Conservation (phyloP, 2,329 filamentous ascomycete genomes). For the Bipolaris gigantea region DNA sequence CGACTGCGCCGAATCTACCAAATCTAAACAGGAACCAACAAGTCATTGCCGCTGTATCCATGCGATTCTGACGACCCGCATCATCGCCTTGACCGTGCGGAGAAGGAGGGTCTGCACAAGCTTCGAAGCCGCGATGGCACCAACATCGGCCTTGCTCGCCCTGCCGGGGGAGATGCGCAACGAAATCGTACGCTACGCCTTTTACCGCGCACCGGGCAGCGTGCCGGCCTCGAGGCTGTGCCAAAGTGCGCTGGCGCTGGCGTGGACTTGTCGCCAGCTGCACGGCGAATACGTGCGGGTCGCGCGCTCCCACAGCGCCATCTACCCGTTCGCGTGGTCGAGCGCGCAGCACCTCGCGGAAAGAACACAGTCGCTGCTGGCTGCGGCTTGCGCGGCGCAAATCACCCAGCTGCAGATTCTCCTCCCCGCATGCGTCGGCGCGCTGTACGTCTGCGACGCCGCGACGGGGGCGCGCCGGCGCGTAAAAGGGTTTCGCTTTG, state of each 20-base stretch:
- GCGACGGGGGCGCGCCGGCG: neutral
- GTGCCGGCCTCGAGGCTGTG: slow-evolving; percentile 8
- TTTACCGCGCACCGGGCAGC: slow-evolving; percentile 9
- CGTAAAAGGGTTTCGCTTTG: slow-evolving; percentile 12
- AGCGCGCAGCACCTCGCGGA: neutral
- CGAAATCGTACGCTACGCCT: slow-evolving; percentile 18
- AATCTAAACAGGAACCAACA: too few relatives aligned
- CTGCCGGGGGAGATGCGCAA: slow-evolving; percentile 26
- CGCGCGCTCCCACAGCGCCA: slow-evolving; percentile 12
- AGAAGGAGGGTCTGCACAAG: neutral
- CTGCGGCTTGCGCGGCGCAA: neutral
- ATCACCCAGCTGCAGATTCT: slow-evolving; percentile 19
- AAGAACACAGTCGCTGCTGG: slow-evolving; percentile 3
- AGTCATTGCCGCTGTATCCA: too few relatives aligned
- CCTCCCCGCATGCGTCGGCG: neutral
- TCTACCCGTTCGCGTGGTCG: slow-evolving; percentile 13
- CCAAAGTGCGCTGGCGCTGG: slow-evolving; percentile 19
- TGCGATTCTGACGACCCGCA: neutral
- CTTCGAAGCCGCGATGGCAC: neutral
- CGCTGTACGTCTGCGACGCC: neutral
- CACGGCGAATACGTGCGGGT: slow-evolving; percentile 17
- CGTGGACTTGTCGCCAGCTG: slow-evolving; percentile 23
- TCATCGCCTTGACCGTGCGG: neutral
- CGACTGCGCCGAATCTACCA: neutral
- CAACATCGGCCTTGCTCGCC: slow-evolving; percentile 10